phyloP scores from a whole-genome alignment of 176 grass and related monocot genomes.

The Cocos nucifera region DNA sequence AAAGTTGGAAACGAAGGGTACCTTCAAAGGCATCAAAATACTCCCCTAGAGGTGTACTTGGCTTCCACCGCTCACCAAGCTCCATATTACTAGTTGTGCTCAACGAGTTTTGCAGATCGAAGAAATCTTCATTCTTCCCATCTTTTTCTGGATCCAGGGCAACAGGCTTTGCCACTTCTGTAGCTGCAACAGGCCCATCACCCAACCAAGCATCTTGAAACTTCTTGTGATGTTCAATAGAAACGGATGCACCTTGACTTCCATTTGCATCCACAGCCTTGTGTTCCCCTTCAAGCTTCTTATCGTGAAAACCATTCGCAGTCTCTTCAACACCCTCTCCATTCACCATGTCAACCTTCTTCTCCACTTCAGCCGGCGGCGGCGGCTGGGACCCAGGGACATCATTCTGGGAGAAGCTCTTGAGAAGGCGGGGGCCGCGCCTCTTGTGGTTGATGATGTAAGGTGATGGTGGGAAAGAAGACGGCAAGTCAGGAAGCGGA shows the following conservation, averaged over 20 bases:
- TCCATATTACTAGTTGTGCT: slow-evolving; percentile 50
- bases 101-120: slow-evolving; percentile 53
- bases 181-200: slow-evolving; percentile 18
- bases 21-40: slow-evolving; percentile 94
- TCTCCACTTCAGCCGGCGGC: background rate
- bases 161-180: slow-evolving; percentile 23
- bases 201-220: background rate
- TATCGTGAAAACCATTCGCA: slow-evolving; percentile 3
- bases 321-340: background rate
- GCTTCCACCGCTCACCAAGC: slow-evolving; percentile 47
- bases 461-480: slow-evolving; percentile 63
- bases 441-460: slow-evolving; percentile 88
- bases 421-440: slow-evolving; percentile 50
- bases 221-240: slow-evolving; percentile 23
- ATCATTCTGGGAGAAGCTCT: slow-evolving; percentile 31
- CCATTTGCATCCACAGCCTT: slow-evolving; percentile 18
- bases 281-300: slow-evolving; percentile 8
- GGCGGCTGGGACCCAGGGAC: slow-evolving; percentile 5
- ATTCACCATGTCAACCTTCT: background rate
- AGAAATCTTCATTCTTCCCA: slow-evolving; percentile 40
- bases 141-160: slow-evolving; percentile 21
- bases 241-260: slow-evolving; percentile 15
- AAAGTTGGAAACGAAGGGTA: slow-evolving; percentile 17
- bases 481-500: slow-evolving; percentile 50
- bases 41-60: slow-evolving; percentile 42